Conservation (phyloP, 306 rosid species). For the Cucurbita ficifolia region DNA sequence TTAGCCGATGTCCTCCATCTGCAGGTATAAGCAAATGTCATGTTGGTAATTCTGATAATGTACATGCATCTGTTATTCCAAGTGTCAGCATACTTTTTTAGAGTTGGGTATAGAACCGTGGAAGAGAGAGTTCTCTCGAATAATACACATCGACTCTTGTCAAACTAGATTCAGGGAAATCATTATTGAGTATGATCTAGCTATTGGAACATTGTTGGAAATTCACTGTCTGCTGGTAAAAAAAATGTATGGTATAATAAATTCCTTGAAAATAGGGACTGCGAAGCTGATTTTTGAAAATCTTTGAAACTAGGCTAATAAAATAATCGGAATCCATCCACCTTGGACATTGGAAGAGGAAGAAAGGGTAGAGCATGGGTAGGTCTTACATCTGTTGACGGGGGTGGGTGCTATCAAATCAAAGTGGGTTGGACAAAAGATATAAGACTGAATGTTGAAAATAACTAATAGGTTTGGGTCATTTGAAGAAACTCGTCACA, state of each 20-base stretch:
- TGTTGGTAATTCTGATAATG: neutral
- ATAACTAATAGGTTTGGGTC: too few relatives aligned
- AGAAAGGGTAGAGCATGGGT: neutral
- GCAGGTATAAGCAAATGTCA: conserved; percentile 47
- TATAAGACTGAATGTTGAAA: too few relatives aligned
- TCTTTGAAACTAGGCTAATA: neutral
- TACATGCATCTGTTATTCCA: neutral
- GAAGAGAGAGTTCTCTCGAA: neutral
- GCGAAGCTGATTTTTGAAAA: neutral
- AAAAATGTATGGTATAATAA: neutral
- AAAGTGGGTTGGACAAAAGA: too few relatives aligned
- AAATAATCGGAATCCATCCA: neutral
- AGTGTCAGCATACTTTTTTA: neutral
- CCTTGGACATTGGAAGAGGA: neutral
- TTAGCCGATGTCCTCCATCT: conserved; percentile 74
- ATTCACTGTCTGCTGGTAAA: neutral
- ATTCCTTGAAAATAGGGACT: neutral
- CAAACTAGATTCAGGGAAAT: neutral
- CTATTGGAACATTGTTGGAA: neutral
- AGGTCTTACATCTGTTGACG: too few relatives aligned
- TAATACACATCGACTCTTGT: neutral
- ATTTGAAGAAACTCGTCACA: too few relatives aligned
- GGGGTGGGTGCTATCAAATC: too few relatives aligned
- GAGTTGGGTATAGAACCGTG: neutral
- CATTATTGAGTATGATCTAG: neutral